phyloP scores from a whole-genome alignment of 2,329 filamentous ascomycete genomes.

The Fusarium phyllophilum region DNA sequence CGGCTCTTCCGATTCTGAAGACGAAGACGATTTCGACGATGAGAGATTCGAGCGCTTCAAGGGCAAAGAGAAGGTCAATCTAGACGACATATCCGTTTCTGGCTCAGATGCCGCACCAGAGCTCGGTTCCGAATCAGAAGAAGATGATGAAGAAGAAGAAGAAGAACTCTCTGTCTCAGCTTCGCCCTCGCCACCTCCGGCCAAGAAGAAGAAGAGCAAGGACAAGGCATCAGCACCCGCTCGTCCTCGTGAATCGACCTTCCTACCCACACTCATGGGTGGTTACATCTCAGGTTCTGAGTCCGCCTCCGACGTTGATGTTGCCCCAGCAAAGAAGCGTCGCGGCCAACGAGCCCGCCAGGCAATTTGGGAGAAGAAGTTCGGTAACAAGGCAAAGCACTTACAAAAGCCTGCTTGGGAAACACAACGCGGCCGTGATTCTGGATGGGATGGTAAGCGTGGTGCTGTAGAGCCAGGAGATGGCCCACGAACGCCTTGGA shows the following conservation, averaged over 20 bases:
- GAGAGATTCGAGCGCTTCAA: constrained; percentile 46
- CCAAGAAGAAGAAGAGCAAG: constrained; percentile 50
- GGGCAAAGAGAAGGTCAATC: constrained; percentile 50
- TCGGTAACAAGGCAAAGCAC: constrained; percentile 76
- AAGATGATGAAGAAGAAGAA: constrained; percentile 6
- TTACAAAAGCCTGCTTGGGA: constrained; percentile 54
- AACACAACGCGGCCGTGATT: constrained; percentile 53
- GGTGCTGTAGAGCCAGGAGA: constrained; percentile 62
- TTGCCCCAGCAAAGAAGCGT: constrained; percentile 73
- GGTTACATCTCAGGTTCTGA: constrained; percentile 84
- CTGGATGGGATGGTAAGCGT: constrained; percentile 67
- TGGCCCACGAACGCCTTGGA: constrained; percentile 60
- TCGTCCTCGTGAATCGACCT: constrained; percentile 60
- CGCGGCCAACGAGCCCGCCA: constrained; percentile 82
- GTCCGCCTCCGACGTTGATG: constrained; percentile 73
- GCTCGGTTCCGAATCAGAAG: constrained; percentile 41
- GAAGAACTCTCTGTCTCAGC: constrained; percentile 43
- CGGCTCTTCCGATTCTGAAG: constrained; percentile 52
- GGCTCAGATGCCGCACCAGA: constrained; percentile 48
- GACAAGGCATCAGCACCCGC: constrained; percentile 11
- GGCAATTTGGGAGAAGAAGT: constrained; percentile 84
- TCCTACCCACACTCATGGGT: constrained; percentile 80
- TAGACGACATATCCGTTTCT: constrained; percentile 54
- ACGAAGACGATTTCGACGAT: constrained; percentile 53
- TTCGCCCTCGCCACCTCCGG: constrained; percentile 49